Base-by-base conservation (phyloP, 306 rosid species). In the Pachyrhizus erosus region DNA sequence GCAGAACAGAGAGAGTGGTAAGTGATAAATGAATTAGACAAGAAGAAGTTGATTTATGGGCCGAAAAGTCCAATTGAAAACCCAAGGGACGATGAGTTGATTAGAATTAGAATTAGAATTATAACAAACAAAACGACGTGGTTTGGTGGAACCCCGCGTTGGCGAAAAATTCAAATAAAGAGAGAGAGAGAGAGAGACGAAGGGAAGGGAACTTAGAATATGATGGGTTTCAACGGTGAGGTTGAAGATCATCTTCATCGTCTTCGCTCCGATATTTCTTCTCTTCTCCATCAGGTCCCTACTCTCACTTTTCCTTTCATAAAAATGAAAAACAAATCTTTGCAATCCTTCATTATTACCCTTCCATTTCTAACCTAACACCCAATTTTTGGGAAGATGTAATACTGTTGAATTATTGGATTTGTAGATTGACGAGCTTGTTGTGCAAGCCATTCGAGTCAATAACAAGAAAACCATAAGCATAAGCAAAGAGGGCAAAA, bases 401-500 rank as follows among this genome's bases (percentile, higher is more conserved):
- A n/a, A n/a, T n/a, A n/a, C n/a, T n/a, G n/a, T n/a, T n/a, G 12
- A 8, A 79, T 73, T 66, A 33, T 68, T 88, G 79, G 31, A 40
- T 37, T 68, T 20, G 55, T 88, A 96, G 99, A 77, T 93, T 82
- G 98, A 96, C 75, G 94, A 91, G 76, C 90, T 96, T 55, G 97
- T 92, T 37, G 94, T 58, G 80, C 83, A 87, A 88, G 92, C 93
- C 49, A 85, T 90, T 78, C 77, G 82, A 70, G 60, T 87, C 79
- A 87, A 29, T 9, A 14, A 64, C 23, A 31, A 33, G 24, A 64
- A 64, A 2, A 81, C 80, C 18, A 46, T 80, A 0, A 65, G 83
- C 18, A 46, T 80, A 0, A 65, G 83, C 82, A 76, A 71, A 70
- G 84, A 87, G 10, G 94, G 91, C 57, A 87, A 81, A 70, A 78